These are phyloP conservation scores for Seminavis robusta DNA, from an alignment of 108 stramenopile genomes.

Conservation along the genomic window DNA sequence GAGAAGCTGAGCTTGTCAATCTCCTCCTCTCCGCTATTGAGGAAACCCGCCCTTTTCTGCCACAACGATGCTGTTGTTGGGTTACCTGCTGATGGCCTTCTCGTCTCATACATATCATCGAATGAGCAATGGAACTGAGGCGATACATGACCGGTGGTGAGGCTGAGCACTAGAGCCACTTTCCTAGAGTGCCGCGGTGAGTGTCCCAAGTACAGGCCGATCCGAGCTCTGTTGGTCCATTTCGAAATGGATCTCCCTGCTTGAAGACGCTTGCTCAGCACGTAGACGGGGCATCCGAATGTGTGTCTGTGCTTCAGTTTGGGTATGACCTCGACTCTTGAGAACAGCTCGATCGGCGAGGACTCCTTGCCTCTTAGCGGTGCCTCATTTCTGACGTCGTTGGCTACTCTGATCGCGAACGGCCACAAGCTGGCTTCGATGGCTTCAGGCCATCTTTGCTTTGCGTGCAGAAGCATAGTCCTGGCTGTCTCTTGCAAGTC, in stretches of 20 bases:
- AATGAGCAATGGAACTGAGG: constrained; percentile 39
- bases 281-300: constrained; percentile 26
- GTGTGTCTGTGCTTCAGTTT: constrained; percentile 16
- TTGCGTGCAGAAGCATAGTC: constrained; percentile 23
- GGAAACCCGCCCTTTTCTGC: too few species aligned
- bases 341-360: constrained; percentile 9
- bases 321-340: constrained; percentile 1
- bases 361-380: background rate
- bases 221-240: constrained; percentile 31
- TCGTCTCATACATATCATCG: too few species aligned
- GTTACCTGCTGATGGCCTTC: too few species aligned
- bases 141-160: constrained; percentile 24
- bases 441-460: constrained; percentile 22
- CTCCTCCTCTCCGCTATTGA: too few species aligned
- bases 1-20: too few species aligned
- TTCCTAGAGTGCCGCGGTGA: constrained; percentile 24
- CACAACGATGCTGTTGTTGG: too few species aligned
- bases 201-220: constrained; percentile 34
- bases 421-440: constrained; percentile 31
- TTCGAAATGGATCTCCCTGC: constrained; percentile 1
- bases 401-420: constrained; percentile 21
- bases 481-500: constrained; percentile 21
- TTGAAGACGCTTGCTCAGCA: constrained; percentile 10
- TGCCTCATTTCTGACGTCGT: constrained; percentile 10
- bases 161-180: constrained; percentile 34